phyloP scores from a whole-genome alignment of 1,139 yeast genomes.

The Kurtzmaniella quercitrusa region DNA sequence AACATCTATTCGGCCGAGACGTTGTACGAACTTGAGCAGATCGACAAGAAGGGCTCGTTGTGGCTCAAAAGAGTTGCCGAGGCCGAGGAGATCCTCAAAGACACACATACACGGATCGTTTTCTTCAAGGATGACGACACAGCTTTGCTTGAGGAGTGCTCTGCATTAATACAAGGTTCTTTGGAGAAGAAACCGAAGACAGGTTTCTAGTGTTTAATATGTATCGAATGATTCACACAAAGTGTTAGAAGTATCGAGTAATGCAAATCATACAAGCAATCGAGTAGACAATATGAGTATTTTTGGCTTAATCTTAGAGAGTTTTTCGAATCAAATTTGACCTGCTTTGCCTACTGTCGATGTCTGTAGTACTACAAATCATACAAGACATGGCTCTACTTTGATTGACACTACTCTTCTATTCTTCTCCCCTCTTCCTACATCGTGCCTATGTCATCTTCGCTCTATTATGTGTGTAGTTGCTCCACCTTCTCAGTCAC shows the following conservation, averaged over 20 bases:
- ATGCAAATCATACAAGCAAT: too few species aligned
- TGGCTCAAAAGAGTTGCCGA: constrained; percentile 45
- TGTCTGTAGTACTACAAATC: too few species aligned
- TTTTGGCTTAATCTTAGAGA: too few species aligned
- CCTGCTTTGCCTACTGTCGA: too few species aligned
- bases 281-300: too few species aligned
- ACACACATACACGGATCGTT: constrained; percentile 29
- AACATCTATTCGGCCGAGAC: constrained; percentile 5
- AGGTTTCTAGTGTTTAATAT: too few species aligned
- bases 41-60: constrained; percentile 43
- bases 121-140: constrained; percentile 37
- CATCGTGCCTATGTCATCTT: neutral
- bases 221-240: too few species aligned
- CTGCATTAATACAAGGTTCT: neutral
- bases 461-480: neutral
- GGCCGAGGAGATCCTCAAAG: constrained; percentile 35
- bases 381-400: too few species aligned
- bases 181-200: neutral
- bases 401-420: too few species aligned
- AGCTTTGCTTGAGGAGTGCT: constrained; percentile 22
- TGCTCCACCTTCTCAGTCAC: neutral
- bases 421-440: neutral
- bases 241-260: too few species aligned
- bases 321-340: too few species aligned
- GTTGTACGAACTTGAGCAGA: constrained; percentile 30